phyloP scores from a whole-genome alignment of 148 eudicot genomes.

The Rhododendron williamsianum region DNA sequence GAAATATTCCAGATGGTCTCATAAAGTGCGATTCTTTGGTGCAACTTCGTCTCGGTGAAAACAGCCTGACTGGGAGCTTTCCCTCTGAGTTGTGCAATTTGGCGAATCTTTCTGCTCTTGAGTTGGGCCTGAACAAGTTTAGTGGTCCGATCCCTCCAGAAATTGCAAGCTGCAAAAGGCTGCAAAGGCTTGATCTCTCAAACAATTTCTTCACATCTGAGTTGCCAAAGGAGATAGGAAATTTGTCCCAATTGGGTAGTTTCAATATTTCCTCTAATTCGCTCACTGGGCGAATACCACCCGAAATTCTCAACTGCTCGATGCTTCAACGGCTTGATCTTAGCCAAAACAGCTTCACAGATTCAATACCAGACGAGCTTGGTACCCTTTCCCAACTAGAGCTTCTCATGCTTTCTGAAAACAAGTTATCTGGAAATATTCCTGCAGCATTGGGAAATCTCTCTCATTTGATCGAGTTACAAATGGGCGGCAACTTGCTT shows the following conservation, averaged over 20 bases:
- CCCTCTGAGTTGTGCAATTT: conserved; percentile 68
- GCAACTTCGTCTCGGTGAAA: conserved; percentile 59
- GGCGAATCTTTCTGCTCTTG: conserved; percentile 63
- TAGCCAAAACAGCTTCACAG: conserved; percentile 57
- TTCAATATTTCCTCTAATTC: conserved; percentile 73
- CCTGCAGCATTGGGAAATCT: conserved; percentile 73
- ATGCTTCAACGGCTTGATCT: conserved; percentile 89
- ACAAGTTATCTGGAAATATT: conserved; percentile 61
- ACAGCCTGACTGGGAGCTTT: conserved; percentile 59
- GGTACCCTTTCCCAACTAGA: conserved; percentile 63
- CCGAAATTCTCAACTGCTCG: conserved; percentile 64
- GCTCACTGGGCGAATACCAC: conserved; percentile 58
- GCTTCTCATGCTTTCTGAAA: conserved; percentile 76
- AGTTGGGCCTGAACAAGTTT: conserved; percentile 70
- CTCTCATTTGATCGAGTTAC: conserved; percentile 63
- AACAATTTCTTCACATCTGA: conserved; percentile 54
- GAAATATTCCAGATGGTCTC: conserved; percentile 65
- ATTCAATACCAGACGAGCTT: conserved; percentile 57
- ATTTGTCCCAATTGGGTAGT: conserved; percentile 44
- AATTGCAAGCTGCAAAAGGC: conserved; percentile 51
- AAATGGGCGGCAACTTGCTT: conserved; percentile 80
- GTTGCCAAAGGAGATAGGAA: conserved; percentile 78
- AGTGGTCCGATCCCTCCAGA: conserved; percentile 64
- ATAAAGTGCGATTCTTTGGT: conserved; percentile 52
- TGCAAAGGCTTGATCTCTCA: conserved; percentile 79